phyloP scores from a whole-genome alignment of 352 stramenopile species.

The Globisporangium heterothallicum region DNA sequence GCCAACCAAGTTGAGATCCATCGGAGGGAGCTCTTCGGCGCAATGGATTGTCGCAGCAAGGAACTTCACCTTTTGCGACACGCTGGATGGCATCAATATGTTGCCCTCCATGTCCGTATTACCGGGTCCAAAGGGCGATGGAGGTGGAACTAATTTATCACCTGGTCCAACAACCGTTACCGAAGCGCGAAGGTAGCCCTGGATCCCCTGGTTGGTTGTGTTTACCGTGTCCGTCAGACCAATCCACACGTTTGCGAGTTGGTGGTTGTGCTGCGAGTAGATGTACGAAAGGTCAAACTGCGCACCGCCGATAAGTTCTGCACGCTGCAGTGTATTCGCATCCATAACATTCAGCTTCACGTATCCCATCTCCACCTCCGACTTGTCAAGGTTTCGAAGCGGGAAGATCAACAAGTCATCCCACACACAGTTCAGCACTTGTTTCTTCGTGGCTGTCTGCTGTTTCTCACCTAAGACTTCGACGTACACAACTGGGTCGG shows the following conservation, averaged over 20 bases:
- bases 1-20: conserved; percentile 62
- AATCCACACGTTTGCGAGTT: conserved; percentile 89
- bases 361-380: conserved; percentile 79
- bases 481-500: conserved; percentile 89
- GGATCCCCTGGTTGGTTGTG: conserved; percentile 79
- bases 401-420: conserved; percentile 79
- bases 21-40: conserved; percentile 66
- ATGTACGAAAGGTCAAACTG: conserved; percentile 87
- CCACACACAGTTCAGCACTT: conserved; percentile 86
- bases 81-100: conserved; percentile 74
- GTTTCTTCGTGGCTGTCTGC: conserved; percentile 78
- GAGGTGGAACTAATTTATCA: conserved; percentile 73
- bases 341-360: conserved; percentile 83
- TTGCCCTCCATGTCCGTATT: conserved; percentile 44
- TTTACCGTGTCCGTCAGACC: conserved; percentile 82
- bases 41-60: conserved; percentile 59
- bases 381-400: conserved; percentile 71
- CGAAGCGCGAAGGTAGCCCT: conserved; percentile 87
- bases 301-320: conserved; percentile 84
- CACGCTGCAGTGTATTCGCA: conserved; percentile 79
- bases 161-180: conserved; percentile 86
- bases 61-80: conserved; percentile 74
- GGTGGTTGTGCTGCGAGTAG: conserved; percentile 84
- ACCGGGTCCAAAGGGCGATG: conserved; percentile 47
- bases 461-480: conserved; percentile 83